Conservation (phyloP, 2,329 filamentous ascomycete genomes). For the Calycina herbarum region DNA sequence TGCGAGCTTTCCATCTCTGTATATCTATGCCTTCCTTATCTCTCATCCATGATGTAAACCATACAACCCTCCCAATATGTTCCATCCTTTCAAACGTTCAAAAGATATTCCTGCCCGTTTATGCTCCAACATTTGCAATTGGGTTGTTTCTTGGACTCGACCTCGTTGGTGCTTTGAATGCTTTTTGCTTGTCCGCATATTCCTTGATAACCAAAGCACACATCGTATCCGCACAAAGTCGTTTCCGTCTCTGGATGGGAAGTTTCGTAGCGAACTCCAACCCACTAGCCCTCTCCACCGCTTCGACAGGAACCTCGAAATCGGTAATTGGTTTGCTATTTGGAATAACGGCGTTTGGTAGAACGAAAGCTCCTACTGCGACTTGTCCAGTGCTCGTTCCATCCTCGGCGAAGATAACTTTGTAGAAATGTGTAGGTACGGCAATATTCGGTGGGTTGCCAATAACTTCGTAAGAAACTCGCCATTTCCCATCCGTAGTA, state of each 20-base stretch:
- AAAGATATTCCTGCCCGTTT: not conserved
- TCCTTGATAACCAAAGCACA: slow-evolving; percentile 85
- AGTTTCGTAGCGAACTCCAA: slow-evolving; percentile 86
- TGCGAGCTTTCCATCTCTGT: slow-evolving; percentile 17
- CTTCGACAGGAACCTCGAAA: slow-evolving; percentile 94
- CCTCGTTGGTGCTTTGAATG: slow-evolving; percentile 43
- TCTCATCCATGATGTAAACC: not conserved
- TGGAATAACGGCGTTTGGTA: slow-evolving; percentile 86
- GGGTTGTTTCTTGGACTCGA: slow-evolving; percentile 33
- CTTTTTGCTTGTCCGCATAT: slow-evolving; percentile 64
- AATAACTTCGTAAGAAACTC: slow-evolving; percentile 93
- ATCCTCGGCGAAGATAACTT: slow-evolving; percentile 96
- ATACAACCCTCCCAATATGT: not conserved
- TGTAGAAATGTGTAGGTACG: slow-evolving; percentile 98
- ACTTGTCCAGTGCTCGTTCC: slow-evolving; percentile 70
- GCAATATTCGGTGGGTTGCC: slow-evolving; percentile 90
- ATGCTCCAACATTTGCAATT: not conserved
- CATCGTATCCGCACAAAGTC: slow-evolving; percentile 81
- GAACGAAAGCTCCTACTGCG: slow-evolving; percentile 87
- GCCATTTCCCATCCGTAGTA: slow-evolving; percentile 85
- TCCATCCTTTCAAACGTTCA: not conserved
- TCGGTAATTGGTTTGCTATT: slow-evolving; percentile 85
- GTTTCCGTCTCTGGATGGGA: slow-evolving; percentile 69
- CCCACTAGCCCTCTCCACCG: slow-evolving; percentile 86
- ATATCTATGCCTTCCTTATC: slow-evolving; percentile 5